phyloP scores from a whole-genome alignment of 2,329 filamentous ascomycete species.

The Paecilomyces variotii region DNA sequence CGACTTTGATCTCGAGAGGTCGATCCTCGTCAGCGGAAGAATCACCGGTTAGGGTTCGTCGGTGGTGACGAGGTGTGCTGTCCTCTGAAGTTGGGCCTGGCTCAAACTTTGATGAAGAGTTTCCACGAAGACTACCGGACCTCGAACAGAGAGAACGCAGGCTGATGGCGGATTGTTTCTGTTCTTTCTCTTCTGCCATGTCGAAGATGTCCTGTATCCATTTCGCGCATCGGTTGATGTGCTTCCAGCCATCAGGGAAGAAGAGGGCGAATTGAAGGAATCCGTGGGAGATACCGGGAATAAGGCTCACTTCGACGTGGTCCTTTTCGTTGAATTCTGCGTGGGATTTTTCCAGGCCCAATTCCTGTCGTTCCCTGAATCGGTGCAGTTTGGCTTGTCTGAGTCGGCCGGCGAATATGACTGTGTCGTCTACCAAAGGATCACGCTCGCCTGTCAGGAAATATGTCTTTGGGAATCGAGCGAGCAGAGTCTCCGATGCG shows the following conservation, averaged over 20 bases:
- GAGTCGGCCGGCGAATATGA: constrained; percentile 88
- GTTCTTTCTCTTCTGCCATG: constrained; percentile 12
- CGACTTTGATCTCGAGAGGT: constrained; percentile 73
- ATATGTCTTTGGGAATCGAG: constrained; percentile 86
- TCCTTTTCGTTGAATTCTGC: constrained; percentile 63
- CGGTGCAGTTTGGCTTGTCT: constrained; percentile 63
- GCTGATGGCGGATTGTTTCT: constrained; percentile 10
- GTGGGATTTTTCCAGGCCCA: constrained; percentile 45
- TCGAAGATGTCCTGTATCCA: constrained; percentile 77
- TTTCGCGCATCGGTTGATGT: constrained; percentile 66
- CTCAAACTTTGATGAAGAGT: constrained; percentile 5
- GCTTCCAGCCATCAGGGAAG: constrained; percentile 84
- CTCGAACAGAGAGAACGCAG: constrained; percentile 6
- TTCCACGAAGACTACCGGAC: neutral
- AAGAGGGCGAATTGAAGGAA: constrained; percentile 86
- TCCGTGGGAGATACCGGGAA: constrained; percentile 86
- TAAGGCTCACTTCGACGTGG: constrained; percentile 70
- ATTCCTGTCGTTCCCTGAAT: constrained; percentile 48
- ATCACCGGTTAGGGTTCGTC: constrained; percentile 42
- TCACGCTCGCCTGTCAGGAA: constrained; percentile 93
- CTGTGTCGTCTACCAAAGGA: constrained; percentile 90
- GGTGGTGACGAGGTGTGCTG: constrained; percentile 34
- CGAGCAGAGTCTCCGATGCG: constrained; percentile 74
- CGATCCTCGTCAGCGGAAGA: constrained; percentile 71
- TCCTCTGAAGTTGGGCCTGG: constrained; percentile 12